These are phyloP conservation scores for Deuterostichococcus epilithicus DNA, from an alignment of 139 green algal species.

Conservation along the genomic window DNA sequence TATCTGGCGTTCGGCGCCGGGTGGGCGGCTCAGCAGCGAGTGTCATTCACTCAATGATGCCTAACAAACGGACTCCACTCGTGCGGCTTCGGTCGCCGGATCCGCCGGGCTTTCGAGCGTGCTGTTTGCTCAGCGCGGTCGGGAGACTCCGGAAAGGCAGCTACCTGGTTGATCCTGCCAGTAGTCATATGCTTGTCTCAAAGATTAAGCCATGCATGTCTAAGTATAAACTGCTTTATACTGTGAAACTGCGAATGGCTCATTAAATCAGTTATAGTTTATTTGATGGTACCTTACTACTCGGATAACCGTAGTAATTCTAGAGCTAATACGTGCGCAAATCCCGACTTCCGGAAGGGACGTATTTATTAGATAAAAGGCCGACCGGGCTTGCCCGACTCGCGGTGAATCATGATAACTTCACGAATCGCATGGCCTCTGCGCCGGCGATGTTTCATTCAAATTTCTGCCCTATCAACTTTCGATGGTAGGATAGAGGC, in stretches of 20 bases:
- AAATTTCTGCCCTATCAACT: constrained; percentile 90
- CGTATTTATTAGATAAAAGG: constrained; percentile 94
- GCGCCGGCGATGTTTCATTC: constrained; percentile 85
- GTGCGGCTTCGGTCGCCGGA: neutral
- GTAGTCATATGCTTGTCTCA: constrained; percentile 98
- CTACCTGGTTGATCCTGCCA: constrained; percentile 96
- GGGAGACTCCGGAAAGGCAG: constrained; percentile 37
- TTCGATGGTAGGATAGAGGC: constrained; percentile 80
- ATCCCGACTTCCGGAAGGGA: constrained; percentile 85
- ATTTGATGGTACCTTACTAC: constrained; percentile 98
- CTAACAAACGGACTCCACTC: constrained; percentile 3
- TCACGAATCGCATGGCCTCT: constrained; percentile 83
- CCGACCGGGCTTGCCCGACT: constrained; percentile 58
- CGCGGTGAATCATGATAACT: constrained; percentile 91
- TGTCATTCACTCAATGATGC: constrained; percentile 1
- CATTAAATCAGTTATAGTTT: constrained; percentile 99
- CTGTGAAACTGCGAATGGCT: constrained; percentile 99
- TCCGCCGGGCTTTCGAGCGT: neutral
- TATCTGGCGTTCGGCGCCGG: constrained; percentile 1
- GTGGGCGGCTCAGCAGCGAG: constrained; percentile 4
- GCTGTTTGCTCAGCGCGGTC: neutral
- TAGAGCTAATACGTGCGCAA: constrained; percentile 93
- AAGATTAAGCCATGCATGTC: constrained; percentile 99
- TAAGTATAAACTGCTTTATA: constrained; percentile 99
- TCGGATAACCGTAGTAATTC: constrained; percentile 87